phyloP scores from a whole-genome alignment of 2,329 filamentous ascomycete genomes.

The Fusarium goolgardi region DNA sequence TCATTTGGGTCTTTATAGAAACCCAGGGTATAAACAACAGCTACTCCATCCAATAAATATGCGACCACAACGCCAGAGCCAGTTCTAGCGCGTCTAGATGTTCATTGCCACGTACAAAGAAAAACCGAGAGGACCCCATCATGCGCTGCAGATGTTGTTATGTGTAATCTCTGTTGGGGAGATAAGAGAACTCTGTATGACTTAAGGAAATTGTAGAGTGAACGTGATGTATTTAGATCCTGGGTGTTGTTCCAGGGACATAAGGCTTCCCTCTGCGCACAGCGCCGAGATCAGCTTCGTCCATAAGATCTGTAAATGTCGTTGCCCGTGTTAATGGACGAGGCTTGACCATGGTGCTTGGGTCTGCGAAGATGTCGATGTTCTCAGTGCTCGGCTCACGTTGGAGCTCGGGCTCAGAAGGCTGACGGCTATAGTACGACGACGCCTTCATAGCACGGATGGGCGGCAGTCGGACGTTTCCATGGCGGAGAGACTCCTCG shows the following conservation, averaged over 20 bases:
- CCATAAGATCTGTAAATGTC: conserved; percentile 66
- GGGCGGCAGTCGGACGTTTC: conserved; percentile 50
- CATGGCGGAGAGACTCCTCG: conserved; percentile 41
- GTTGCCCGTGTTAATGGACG: conserved; percentile 53
- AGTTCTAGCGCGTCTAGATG: conserved; percentile 23
- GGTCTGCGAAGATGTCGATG: conserved; percentile 66
- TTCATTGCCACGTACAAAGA: conserved; percentile 18
- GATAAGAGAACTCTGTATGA: not conserved
- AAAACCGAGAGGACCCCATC: conserved; percentile 23
- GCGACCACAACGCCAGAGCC: conserved; percentile 32
- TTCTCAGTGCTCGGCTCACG: conserved; percentile 61
- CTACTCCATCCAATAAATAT: conserved; percentile 26
- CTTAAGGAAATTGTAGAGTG: conserved; percentile 1
- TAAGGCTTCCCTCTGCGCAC: conserved; percentile 57
- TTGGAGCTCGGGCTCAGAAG: conserved; percentile 52
- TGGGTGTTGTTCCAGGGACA: conserved; percentile 54
- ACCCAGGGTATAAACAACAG: conserved; percentile 45
- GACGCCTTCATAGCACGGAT: conserved; percentile 56
- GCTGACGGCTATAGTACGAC: conserved; percentile 40
- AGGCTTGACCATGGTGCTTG: conserved; percentile 53
- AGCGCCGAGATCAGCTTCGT: conserved; percentile 58
- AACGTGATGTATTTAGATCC: conserved; percentile 41
- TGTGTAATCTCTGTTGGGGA: conserved; percentile 13
- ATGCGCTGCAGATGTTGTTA: conserved; percentile 33
- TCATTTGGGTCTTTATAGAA: conserved; percentile 8